Evolutionary conservation across 768 basidiomycete species (phyloP), one percentile per base, ranked within the genome.

Genomic region (Suillus tomentosus): DNA sequence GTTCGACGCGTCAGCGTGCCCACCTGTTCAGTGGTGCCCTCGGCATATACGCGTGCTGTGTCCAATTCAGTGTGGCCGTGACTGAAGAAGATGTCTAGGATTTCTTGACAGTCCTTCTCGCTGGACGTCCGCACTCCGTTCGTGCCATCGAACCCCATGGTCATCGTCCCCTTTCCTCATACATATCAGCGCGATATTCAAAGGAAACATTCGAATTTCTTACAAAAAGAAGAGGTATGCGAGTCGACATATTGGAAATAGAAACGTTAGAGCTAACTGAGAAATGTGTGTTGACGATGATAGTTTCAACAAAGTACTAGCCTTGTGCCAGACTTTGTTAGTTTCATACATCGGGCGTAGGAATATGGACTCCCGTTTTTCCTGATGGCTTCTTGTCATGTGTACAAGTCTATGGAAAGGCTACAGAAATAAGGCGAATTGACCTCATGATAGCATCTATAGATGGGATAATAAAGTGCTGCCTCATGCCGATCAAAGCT

Each of bases 21-120:
- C 11, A 81, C 84, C 70, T 79, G 77, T 70, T 90, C 87, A 8
- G 85, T 85, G 0, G 86, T 86, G 1, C 86, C 85, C 31, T 78
- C 78, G 13, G 74, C 78, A 62, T 88, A 87, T 8, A 77, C 68
- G 19, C 84, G 77, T 10, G 85, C 81, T 0, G 84, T 83, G 64
- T 87, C 86, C 27, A 87, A 72, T 68, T 83, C 81, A 9, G 67
- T 75, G 62, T 82, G 76, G 3, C 82, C 82, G 53, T 79, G 71
- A 15, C 68, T 67, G 54, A 80, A 74, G 72, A 82, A 83, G 3
- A 74, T 68, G 39, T 84, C 78, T 55, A 86, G 64, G 54, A 86
- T 79, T 50, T 79, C 78, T 64, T 83, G 80, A 61, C 77, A 79
- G 47, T 79, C 74, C 6, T 71, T 65, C 27, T 72, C 65, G 31